Base-by-base conservation (phyloP, 2,329 filamentous ascomycete species). In the Raffaelea albimanens region DNA sequence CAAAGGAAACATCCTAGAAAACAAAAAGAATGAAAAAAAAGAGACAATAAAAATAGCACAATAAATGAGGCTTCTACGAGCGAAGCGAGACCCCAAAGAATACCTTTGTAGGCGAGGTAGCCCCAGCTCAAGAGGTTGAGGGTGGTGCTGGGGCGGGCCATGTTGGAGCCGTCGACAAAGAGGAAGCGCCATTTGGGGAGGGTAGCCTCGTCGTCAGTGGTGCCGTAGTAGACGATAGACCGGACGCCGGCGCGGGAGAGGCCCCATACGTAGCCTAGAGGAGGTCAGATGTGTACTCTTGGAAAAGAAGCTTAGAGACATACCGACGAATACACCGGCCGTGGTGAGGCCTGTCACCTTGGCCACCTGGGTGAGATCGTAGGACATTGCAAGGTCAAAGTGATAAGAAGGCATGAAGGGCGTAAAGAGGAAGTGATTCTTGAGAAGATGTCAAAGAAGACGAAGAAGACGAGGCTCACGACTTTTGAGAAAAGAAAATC, bases 141-240 rank as follows among this genome's bases (percentile, higher is more conserved):
- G n/a, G 25, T 18, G 8, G 25, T 31, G 25, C 41, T 25, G n/a
- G 41, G 41, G n/a, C 29, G 41, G 13, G 43, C 20, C 18, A 45
- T 39, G 20, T 7, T 5, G 11, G 33, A 20, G 34, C 43, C 43
- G 43, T 45, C 43, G 33, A 45, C 43, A 38, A 39, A 45, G 19
- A 39, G 20, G 21, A 21, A 39, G 19, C 43, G 43, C 43, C 43
- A 45, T n/a, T 45, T 39, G 5, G 43, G 33, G 33, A 45, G 43
- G 13, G 22, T 19, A 2, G 16, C 34, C 11, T n/a, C 19, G 21
- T 45, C 43, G 43, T 36, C 19, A 21, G 14, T 4, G 43, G 33
- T 3, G 19, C 43, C 43, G 43, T 45, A 23, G 21, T 39, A 22
- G 20, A 45, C 16, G 21, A 45, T 14, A 10, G 33, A 13, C 11